Evolutionary conservation across 805 yeast species (phyloP), one percentile per base, ranked within the genome.

Genomic region (Candida oleophila): DNA sequence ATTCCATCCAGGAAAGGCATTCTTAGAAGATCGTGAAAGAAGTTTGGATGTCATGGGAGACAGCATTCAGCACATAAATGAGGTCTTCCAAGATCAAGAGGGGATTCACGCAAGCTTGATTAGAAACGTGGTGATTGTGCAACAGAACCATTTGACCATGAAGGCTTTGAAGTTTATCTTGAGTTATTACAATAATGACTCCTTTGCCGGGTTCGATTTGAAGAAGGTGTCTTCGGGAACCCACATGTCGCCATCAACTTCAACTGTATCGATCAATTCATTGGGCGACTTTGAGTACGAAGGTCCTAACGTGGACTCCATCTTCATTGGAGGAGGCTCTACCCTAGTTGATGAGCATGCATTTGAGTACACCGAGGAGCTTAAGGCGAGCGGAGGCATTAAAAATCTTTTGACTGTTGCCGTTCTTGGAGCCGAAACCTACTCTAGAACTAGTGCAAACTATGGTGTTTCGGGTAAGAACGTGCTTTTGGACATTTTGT

Each of bases 41-140:
- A 81, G 82, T 44, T 65, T 77, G 25, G 75, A 83, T 41, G 76
- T 84, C 16, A 78, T 89, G 67, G 97, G 97, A 42, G 97, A 90
- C 55, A 78, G 86, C 47, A 83, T 91, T 41, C 83, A 91, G 20
- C 90, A 89, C 62, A 81, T 91, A 46, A 90, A 92, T 64, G 94
- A 85, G 41, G 69, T 85, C 28, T 87, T 81, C 60, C 76, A 78
- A 14, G 79, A 76, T 15, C 43, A 49, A 2, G 65, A 62, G 21
- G 64, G 64, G 2, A 75, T 91, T 15, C 96, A 89, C 65, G 96
- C 97, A 2, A 81, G 85, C 28, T 70, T 87, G 38, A 82, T 86
- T 47, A 78, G 82, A 49, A 80, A 82, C 51, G 78, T 82, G 38
- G 83, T 90, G 5, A 81, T 85, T 41, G 83, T 90, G 14, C 91